These are phyloP conservation scores for Salix koriyanagi DNA, from an alignment of 345 rosid species.

Conservation along the genomic window DNA sequence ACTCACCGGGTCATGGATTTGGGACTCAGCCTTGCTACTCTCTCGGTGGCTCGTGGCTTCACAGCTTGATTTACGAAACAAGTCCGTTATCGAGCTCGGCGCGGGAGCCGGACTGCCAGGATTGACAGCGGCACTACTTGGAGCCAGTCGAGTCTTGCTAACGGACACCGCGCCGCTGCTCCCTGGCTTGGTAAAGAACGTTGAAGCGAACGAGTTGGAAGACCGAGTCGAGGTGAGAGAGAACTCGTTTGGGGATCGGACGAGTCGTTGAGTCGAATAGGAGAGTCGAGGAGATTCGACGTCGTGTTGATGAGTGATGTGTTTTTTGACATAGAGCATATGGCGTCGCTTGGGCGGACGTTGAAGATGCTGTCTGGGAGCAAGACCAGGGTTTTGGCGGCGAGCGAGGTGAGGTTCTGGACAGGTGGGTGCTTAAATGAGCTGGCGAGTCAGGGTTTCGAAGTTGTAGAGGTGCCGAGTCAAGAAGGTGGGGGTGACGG, in stretches of 20 bases:
- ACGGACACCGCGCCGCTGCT: slow-evolving; percentile 28
- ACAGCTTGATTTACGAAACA: slow-evolving; percentile 12
- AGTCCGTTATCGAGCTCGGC: slow-evolving; percentile 34
- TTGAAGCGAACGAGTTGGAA: slow-evolving; percentile 24
- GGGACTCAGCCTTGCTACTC: slow-evolving; percentile 37
- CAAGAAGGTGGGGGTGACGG: neutral
- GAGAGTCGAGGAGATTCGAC: slow-evolving; percentile 16
- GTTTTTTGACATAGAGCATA: slow-evolving; percentile 26
- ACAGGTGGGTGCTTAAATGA: slow-evolving; percentile 26
- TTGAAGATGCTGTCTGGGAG: slow-evolving; percentile 15
- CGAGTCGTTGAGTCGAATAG: slow-evolving; percentile 3
- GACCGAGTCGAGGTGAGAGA: slow-evolving; percentile 22
- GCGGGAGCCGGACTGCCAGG: slow-evolving; percentile 37
- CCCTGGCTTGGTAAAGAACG: slow-evolving; percentile 22
- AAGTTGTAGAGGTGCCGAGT: slow-evolving; percentile 19
- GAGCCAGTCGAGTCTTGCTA: slow-evolving; percentile 28
- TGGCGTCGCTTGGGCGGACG: slow-evolving; percentile 26
- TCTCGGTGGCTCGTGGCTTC: slow-evolving; percentile 23
- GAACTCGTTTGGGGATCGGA: slow-evolving; percentile 36
- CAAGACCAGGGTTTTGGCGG: slow-evolving; percentile 19
- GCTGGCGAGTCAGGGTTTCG: slow-evolving; percentile 27
- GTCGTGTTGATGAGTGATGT: slow-evolving; percentile 39
- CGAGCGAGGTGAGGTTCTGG: slow-evolving; percentile 27
- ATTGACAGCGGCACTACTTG: slow-evolving; percentile 29
- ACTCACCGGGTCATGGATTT: slow-evolving; percentile 38